These are phyloP conservation scores for Pseudevernia furfuracea DNA, from an alignment of 495 filamentous ascomycete species.

Conservation along the genomic window DNA sequence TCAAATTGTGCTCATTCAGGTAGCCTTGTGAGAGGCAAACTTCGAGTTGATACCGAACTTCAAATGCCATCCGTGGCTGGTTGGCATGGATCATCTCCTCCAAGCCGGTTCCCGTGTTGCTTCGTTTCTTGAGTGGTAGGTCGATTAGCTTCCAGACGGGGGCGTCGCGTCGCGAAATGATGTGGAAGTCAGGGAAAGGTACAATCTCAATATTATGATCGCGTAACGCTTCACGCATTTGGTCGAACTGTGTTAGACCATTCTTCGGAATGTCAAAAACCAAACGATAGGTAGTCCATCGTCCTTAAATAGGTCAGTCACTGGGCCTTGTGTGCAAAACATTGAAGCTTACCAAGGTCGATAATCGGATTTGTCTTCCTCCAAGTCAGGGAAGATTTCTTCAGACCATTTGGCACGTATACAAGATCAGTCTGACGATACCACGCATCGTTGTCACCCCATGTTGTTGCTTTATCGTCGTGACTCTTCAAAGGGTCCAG, in stretches of 20 bases:
- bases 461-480: conserved; percentile 38
- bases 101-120: conserved; percentile 14
- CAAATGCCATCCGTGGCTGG: conserved; percentile 49
- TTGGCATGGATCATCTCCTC: conserved; percentile 33
- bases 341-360: conserved; percentile 56
- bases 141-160: conserved; percentile 56
- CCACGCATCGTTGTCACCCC: conserved; percentile 67
- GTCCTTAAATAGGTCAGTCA: conserved; percentile 36
- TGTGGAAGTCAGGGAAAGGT: conserved; percentile 29
- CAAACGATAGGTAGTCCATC: conserved; percentile 63
- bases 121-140: conserved; percentile 16
- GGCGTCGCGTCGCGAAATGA: conserved; percentile 25
- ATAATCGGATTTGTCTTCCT: conserved; percentile 51
- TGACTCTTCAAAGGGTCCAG: conserved; percentile 37
- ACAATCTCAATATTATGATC: conserved; percentile 66
- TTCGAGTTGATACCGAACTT: conserved; percentile 83
- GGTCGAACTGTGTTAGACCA: conserved; percentile 29
- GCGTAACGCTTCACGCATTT: conserved; percentile 47
- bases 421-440: conserved; percentile 65
- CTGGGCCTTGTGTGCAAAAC: neutral
- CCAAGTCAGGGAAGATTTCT: conserved; percentile 42
- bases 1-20: conserved; percentile 74
- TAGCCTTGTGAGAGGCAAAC: conserved; percentile 74
- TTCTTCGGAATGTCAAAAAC: conserved; percentile 35
- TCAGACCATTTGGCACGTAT: conserved; percentile 38